Evolutionary conservation across 139 green algal species (phyloP), one percentile per base, ranked within the genome.

Genomic region (Nannochloris sp.): DNA sequence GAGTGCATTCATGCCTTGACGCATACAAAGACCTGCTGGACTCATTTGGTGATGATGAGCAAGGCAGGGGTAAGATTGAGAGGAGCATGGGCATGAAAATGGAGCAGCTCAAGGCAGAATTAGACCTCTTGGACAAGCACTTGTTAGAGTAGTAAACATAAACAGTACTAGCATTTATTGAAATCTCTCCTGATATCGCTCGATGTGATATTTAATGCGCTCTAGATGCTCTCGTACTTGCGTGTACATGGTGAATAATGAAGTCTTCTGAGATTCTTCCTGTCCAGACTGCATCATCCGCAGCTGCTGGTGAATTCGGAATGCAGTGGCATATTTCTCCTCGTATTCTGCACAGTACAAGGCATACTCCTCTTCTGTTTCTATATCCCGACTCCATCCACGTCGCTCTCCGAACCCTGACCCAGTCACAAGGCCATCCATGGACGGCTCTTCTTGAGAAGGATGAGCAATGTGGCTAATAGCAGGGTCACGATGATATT

Each of bases 11-110:
- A 11, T 61, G 61, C 14, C 29, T 83, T 4, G 18, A 44, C 0
- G n/a, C n/a, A 4, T 86, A 71, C 11, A 18, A 66, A 14, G 58
- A 25, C 6, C 25, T 86, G 19, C 34, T 71, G 21, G 19, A 16
- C 14, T 43, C 24, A 2, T 51, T 80, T 44, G 48, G 25, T 21
- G 67, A 79, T 3, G 68, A 56, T 2, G 77, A 86, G 44, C 64
- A 58, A 7, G 51, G 12, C 0, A 10, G n/a, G 55, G 70, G 69
- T 19, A 78, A 80, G 53, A 57, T 86, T 24, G 68, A 83, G 57
- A 58, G 80, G 0, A 64, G 55, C n/a, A 84, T 83, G 77, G 80
- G 80, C 1, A 54, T 86, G 54, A 86, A 86, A 46, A 86, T 86
- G 74, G 80, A 86, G 62, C 80, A 86, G 62, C 58, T 86, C 3